Conservation (phyloP, 495 filamentous ascomycete genomes). For the Neurospora sp. region DNA sequence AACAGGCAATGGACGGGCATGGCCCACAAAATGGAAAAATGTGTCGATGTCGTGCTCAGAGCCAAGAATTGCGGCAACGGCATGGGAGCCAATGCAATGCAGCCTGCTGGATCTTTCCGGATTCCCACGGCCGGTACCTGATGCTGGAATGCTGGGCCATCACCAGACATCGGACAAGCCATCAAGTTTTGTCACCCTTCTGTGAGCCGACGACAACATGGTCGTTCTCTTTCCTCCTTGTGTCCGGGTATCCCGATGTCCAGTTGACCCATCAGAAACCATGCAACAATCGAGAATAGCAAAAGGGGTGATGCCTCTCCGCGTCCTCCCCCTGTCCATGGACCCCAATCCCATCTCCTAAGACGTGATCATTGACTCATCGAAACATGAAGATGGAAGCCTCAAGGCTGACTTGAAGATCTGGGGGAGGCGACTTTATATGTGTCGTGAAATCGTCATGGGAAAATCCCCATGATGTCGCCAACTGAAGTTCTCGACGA, state of each 20-base stretch:
- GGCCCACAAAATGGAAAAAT: slow-evolving; percentile 6
- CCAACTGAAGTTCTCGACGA: not conserved
- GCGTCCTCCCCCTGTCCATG: not conserved
- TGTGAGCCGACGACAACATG: not conserved
- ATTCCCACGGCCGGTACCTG: not conserved
- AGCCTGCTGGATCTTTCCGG: not conserved
- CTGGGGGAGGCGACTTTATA: not conserved
- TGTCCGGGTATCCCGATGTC: not conserved
- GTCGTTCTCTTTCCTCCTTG: not conserved
- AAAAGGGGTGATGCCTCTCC: not conserved
- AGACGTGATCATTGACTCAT: not conserved
- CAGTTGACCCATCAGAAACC: not conserved
- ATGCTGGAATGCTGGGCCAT: not conserved
- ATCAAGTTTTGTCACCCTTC: not conserved
- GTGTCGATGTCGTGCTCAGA: slow-evolving; percentile 24
- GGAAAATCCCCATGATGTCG: not conserved
- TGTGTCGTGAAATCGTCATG: not conserved
- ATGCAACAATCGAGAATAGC: not conserved
- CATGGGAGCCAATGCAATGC: not conserved
- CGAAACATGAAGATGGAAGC: not conserved
- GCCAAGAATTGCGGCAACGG: slow-evolving; percentile 22
- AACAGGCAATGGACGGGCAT: not conserved
- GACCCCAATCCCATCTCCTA: not conserved
- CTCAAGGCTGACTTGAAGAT: not conserved
- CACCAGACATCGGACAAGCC: not conserved